A percentile compares a stretch with the other conserved stretches of the same genome.
These are phyloP conservation scores for Coelastrella sp. DNA, from an alignment of 139 green algal genomes.

Conservation along the genomic window DNA sequence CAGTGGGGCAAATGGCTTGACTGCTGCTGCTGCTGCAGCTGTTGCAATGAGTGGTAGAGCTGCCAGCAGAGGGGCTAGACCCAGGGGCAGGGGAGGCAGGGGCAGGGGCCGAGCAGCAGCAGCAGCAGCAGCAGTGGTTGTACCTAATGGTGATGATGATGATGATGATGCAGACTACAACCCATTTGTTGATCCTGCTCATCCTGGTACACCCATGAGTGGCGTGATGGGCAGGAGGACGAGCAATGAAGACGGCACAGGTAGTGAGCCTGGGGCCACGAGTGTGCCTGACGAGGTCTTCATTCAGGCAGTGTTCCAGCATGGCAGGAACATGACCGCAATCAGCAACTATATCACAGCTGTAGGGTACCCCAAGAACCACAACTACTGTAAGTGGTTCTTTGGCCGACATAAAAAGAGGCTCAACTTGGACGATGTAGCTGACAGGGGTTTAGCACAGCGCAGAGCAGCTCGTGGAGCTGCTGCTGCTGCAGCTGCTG, in stretches of 20 bases:
- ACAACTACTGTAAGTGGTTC: constrained; percentile 38
- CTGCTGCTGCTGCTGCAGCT: background rate
- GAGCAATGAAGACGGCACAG: constrained; percentile 24
- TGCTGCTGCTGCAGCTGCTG: constrained; percentile 21
- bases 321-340: constrained; percentile 63
- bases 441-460: constrained; percentile 13
- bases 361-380: background rate
- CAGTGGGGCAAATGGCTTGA: background rate
- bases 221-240: background rate
- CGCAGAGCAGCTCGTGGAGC: constrained; percentile 5
- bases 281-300: constrained; percentile 68
- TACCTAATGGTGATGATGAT: background rate
- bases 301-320: constrained; percentile 64
- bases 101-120: background rate
- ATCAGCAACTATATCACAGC: constrained; percentile 60
- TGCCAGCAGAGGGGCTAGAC: background rate
- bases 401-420: constrained; percentile 22
- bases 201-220: background rate
- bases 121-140: background rate
- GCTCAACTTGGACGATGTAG: constrained; percentile 7
- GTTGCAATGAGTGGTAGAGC: background rate
- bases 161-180: constrained; percentile 27
- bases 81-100: background rate
- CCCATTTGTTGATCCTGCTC: background rate
- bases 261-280: background rate